Conservation (phyloP, 805 yeast species). For the Metschnikowia kunwiensis region DNA sequence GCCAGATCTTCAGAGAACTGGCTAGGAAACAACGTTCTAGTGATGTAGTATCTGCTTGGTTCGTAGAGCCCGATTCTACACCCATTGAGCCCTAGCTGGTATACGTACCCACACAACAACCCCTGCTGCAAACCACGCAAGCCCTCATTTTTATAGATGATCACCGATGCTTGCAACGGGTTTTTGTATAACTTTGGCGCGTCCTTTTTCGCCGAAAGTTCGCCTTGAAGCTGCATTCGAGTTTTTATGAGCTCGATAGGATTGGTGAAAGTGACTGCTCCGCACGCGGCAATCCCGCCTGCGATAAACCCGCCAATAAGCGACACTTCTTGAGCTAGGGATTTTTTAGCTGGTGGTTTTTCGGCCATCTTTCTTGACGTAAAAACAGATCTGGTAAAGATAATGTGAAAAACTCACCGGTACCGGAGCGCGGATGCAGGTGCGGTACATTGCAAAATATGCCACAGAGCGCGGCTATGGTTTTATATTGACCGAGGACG, state of each 20-base stretch:
- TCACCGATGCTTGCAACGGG: slow-evolving; percentile 76
- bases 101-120: slow-evolving; percentile 79
- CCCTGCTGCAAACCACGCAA: slow-evolving; percentile 87
- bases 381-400: background rate
- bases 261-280: slow-evolving; percentile 95
- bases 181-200: slow-evolving; percentile 64
- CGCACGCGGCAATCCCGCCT: slow-evolving; percentile 89
- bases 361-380: slow-evolving; percentile 3
- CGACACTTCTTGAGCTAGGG: slow-evolving; percentile 39
- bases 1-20: slow-evolving; percentile 40
- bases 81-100: slow-evolving; percentile 90
- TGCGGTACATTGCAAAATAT: slow-evolving; percentile 1
- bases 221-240: slow-evolving; percentile 96
- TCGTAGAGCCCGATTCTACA: slow-evolving; percentile 94
- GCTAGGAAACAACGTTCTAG: slow-evolving; percentile 51
- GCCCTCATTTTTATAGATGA: slow-evolving; percentile 80
- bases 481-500: too few species aligned
- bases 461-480: background rate
- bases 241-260: slow-evolving; percentile 95
- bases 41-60: slow-evolving; percentile 66
- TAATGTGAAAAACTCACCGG: slow-evolving; percentile 4
- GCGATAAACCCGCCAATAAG: slow-evolving; percentile 81
- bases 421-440: slow-evolving; percentile 7
- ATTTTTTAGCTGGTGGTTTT: slow-evolving; percentile 4
- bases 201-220: slow-evolving; percentile 54